Evolutionary conservation across 129 eudicot species (phyloP).

Genomic region (Chrysanthemum makinoi): DNA sequence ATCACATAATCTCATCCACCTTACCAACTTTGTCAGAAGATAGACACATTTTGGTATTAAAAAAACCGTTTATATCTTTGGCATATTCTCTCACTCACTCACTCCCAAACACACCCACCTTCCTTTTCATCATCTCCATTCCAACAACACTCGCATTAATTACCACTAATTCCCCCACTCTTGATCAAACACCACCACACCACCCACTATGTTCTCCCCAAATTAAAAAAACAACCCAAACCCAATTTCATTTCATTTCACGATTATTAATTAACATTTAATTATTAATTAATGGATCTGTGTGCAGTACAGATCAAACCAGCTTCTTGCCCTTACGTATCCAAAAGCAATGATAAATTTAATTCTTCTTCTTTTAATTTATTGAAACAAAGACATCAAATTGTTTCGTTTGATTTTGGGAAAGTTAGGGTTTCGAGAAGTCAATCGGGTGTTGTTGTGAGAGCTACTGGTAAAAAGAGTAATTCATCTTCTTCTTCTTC

Average conservation of each 20-base stretch:
- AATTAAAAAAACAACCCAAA: too few relatives aligned
- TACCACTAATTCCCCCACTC: constrained; percentile 22
- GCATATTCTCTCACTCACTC: constrained; percentile 33
- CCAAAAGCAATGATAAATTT: not conserved
- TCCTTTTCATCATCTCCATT: constrained; percentile 28
- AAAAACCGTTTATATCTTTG: constrained; percentile 27
- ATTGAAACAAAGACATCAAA: constrained; percentile 14
- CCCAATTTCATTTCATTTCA: not conserved
- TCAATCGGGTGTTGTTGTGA: constrained; percentile 33
- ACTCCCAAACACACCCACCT: constrained; percentile 10
- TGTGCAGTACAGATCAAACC: constrained; percentile 44
- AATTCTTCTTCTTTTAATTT: not conserved
- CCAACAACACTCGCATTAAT: constrained; percentile 17
- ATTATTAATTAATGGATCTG: constrained; percentile 45
- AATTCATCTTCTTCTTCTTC: constrained; percentile 47
- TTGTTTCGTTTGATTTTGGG: constrained; percentile 19
- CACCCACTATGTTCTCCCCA: too few relatives aligned
- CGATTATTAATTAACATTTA: not conserved
- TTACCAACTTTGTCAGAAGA: not conserved
- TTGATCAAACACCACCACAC: not conserved
- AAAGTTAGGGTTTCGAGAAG: constrained; percentile 12
- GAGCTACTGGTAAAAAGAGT: constrained; percentile 49
- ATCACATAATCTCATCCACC: not conserved
- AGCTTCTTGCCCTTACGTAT: constrained; percentile 24
- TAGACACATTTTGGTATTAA: not conserved